Conservation (phyloP, 768 basidiomycete species). For the Suillus cothurnatus region DNA sequence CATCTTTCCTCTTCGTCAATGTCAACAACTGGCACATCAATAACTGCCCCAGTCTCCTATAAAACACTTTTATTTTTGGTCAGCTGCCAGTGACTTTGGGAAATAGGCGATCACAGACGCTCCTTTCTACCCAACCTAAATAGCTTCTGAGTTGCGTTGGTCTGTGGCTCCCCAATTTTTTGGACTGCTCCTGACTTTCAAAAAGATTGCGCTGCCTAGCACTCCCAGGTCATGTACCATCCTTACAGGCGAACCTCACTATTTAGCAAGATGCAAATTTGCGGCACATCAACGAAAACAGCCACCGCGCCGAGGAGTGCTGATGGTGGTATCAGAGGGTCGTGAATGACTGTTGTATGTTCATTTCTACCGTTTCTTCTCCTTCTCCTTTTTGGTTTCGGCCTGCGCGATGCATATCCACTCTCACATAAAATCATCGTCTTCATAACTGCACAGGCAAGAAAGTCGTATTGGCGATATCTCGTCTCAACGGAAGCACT, state of each 20-base stretch:
- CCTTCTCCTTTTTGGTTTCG: too few relatives aligned
- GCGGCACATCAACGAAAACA: slow-evolving; percentile 31
- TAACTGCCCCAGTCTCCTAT: background rate
- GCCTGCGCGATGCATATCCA: too few relatives aligned
- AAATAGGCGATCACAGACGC: slow-evolving; percentile 13
- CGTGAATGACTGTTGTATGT: too few relatives aligned
- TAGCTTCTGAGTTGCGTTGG: slow-evolving; percentile 19
- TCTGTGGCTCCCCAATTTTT: background rate
- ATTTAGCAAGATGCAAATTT: slow-evolving; percentile 31
- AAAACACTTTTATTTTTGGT: slow-evolving; percentile 11
- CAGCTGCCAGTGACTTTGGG: slow-evolving; percentile 17
- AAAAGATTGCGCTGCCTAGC: slow-evolving; percentile 16
- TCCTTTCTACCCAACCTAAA: slow-evolving; percentile 12
- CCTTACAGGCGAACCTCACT: slow-evolving; percentile 21
- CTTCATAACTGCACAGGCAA: too few relatives aligned
- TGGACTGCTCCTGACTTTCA: slow-evolving; percentile 4
- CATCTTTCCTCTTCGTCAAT: background rate
- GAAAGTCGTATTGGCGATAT: too few relatives aligned
- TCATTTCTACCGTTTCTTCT: too few relatives aligned
- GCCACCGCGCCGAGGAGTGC: slow-evolving; percentile 27
- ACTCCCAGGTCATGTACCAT: slow-evolving; percentile 28
- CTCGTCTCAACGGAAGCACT: too few relatives aligned
- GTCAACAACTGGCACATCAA: slow-evolving; percentile 1
- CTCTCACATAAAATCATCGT: too few relatives aligned
- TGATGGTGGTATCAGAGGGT: too few relatives aligned